Evolutionary conservation across 768 basidiomycete genomes (phyloP), one percentile per base, ranked within the genome.

Genomic region (Ramaria sp.): DNA sequence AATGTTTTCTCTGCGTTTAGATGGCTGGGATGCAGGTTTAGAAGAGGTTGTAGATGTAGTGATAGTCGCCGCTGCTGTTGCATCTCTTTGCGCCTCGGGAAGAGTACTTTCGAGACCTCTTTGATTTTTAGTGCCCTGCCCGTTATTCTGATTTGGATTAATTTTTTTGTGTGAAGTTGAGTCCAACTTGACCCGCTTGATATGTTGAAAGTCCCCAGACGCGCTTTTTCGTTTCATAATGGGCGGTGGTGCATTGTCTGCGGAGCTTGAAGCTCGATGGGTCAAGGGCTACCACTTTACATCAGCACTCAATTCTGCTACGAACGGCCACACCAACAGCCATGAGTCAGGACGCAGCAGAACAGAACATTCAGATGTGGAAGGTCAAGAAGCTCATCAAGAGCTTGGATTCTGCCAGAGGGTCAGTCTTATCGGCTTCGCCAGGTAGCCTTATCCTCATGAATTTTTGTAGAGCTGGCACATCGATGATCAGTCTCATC

Each of bases 301-400:
- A 27, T 43, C 54, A 13, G 42, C 20, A 24, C 24, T 47, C 37
- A 50, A 50, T 50, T 30, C 49, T 55, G 34, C 43, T 49, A 30
- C 50, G 57, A 54, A 55, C 57, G 51, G 39, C 58, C 50, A 33
- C 42, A 33, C 45, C 45, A 57, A 9, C 39, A 68, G 70, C 71
- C 77, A 88, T 88, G 86, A 86, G 81, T 78, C 84, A 84, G 74
- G 88, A 89, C 70, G 72, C 72, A 62, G 91, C 91, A 69, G 91
- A 94, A 75, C 89, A 92, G 75, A 94, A 93, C 69, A 94, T 93
- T 68, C 89, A 91, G 79, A 89, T 93, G 84, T 88, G 90, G 94
- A 93, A 96, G 75, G 86, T 95, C 73, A 93, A 94, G 78, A 97
- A 96, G 76, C 89, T 98, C 74, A 92, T 99, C 77, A 93, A 92